These are phyloP conservation scores for Atkinsonella hypoxylon DNA, from an alignment of 2,329 filamentous ascomycete genomes.

Conservation along the genomic window DNA sequence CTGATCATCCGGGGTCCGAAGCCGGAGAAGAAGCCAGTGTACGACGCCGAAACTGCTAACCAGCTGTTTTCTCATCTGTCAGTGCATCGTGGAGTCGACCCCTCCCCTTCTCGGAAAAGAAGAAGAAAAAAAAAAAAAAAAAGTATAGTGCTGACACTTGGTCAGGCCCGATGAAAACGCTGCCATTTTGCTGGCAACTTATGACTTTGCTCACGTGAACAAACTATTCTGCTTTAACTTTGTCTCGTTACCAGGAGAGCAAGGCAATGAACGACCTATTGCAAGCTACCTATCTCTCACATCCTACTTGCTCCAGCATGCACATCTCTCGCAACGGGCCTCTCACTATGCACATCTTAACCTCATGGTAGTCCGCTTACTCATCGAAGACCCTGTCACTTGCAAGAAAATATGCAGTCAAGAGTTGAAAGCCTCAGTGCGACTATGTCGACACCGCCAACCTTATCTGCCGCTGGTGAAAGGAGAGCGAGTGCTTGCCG, in stretches of 20 bases:
- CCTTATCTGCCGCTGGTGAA: constrained; percentile 69
- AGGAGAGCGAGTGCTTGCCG: constrained; percentile 60
- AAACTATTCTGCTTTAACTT: constrained; percentile 88
- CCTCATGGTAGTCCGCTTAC: constrained; percentile 70
- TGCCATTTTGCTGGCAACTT: constrained; percentile 70
- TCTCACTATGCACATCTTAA: constrained; percentile 76
- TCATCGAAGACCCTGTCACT: constrained; percentile 73
- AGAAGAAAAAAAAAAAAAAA: no score
- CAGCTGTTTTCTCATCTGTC: constrained; percentile 69
- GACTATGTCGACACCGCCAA: constrained; percentile 79
- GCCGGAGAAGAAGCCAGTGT: constrained; percentile 41
- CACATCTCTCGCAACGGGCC: constrained; percentile 68
- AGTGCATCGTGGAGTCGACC: constrained; percentile 22
- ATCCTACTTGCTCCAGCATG: constrained; percentile 89
- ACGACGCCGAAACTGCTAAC: constrained; percentile 71
- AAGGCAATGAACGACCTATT: constrained; percentile 61
- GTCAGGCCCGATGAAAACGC: constrained; percentile 65
- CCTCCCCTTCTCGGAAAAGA: no score
- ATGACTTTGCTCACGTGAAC: constrained; percentile 90
- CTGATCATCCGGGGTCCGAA: constrained; percentile 59
- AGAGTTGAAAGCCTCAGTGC: constrained; percentile 60
- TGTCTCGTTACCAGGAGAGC: constrained; percentile 51
- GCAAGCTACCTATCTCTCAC: constrained; percentile 75
- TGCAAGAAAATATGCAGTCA: constrained; percentile 78
- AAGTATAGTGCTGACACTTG: background rate